Evolutionary conservation across 2,329 filamentous ascomycete species (phyloP).

Genomic region (Amauroascus verrucosus): DNA sequence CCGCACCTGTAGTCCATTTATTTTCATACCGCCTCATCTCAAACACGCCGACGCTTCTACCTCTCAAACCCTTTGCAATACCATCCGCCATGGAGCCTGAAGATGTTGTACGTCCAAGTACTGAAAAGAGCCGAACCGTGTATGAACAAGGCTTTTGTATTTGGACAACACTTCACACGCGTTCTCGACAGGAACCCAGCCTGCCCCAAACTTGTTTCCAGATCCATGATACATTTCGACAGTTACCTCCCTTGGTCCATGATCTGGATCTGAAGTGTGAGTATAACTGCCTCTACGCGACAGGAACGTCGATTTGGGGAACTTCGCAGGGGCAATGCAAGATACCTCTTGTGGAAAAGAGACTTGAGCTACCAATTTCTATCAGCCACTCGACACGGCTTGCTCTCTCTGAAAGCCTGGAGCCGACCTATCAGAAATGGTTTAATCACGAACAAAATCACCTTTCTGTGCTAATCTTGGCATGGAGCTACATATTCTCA

Average conservation of each 20-base stretch:
- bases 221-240: not conserved
- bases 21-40: not conserved
- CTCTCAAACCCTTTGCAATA: slow-evolving; percentile 3
- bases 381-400: not conserved
- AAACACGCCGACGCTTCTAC: not conserved
- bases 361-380: slow-evolving; percentile 8
- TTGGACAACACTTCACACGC: not conserved
- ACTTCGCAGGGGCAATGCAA: slow-evolving; percentile 3
- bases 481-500: slow-evolving; percentile 14
- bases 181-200: not conserved
- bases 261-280: slow-evolving; percentile 3
- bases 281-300: slow-evolving; percentile 1
- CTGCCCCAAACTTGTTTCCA: slow-evolving; percentile 10
- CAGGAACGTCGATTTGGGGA: slow-evolving; percentile 8
- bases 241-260: slow-evolving; percentile 4
- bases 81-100: slow-evolving; percentile 1
- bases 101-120: slow-evolving; percentile 5
- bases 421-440: slow-evolving; percentile 10
- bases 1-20: not conserved
- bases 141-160: slow-evolving; percentile 6
- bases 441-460: slow-evolving; percentile 12
- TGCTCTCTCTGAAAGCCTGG: not conserved
- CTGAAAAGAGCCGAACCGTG: slow-evolving; percentile 3
- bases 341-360: slow-evolving; percentile 4
- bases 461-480: slow-evolving; percentile 13